Evolutionary conservation across 768 basidiomycete genomes (phyloP), one percentile per base, ranked within the genome.

Genomic region (Naganishia vaughanmartiniae): DNA sequence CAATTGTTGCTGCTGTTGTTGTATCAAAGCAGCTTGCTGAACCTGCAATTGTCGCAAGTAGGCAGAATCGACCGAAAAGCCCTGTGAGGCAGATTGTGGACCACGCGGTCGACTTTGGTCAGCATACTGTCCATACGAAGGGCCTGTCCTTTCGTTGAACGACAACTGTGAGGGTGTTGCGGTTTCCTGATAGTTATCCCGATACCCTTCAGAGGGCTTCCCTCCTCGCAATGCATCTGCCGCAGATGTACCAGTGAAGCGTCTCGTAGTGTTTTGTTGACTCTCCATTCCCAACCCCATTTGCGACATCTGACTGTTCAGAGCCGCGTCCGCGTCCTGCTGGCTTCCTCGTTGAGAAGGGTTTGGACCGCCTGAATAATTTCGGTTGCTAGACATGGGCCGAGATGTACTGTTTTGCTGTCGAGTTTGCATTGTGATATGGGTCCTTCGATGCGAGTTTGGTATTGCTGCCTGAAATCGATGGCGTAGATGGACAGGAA

Each of bases 1-100:
- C 12, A 51, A 21, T 54, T 53, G 65, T 28, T 51, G 46, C 24
- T 66, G 65, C 46, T 66, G 65, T 34, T 39, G 65, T 36, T 36
- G 34, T 7, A 57, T 57, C 56, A 57, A 34, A 24, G 56, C 56
- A 28, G 56, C 56, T 24, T 57, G 56, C 24, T 57, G 56, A 30
- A 57, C 24, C 33, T 57, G 56, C 56, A 57, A 17, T 57, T 34
- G 56, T 28, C 34, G 56, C 24, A 57, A 36, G 56, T 57, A 57
- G 31, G 56, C 56, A 2, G 56, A 34, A 24, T 57, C 56, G 7
- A 57, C 56, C 3, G 33, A 33, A 24, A 57, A 57, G 56, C 56
- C 56, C 34, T 57, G 56, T 21, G 56, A 34, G 17, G 30, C 31
- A 19, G 56, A 33, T 17, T 30, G 33, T 4, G 15, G 21, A 19